Evolutionary conservation across 2,329 filamentous ascomycete species (phyloP).

Genomic region (Huntiella moniliformis): DNA sequence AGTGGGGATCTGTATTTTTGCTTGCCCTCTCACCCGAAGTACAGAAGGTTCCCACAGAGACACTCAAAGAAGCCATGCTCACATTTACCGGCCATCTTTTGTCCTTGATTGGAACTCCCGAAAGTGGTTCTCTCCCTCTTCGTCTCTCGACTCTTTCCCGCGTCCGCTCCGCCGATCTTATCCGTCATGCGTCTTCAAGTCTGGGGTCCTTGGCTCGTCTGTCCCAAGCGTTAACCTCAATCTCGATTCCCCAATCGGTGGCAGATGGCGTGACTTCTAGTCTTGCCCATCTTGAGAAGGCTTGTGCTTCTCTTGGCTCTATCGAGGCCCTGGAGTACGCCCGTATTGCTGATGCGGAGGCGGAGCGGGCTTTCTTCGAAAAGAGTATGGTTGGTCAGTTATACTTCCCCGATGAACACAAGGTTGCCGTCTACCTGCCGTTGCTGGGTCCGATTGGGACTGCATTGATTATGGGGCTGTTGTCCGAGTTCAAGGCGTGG

Average conservation of each 20-base stretch:
- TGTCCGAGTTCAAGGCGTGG: constrained; percentile 62
- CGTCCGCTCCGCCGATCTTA: constrained; percentile 67
- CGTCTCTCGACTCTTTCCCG: constrained; percentile 69
- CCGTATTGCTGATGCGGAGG: constrained; percentile 67
- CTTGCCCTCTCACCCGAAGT: constrained; percentile 28
- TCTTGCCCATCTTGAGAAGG: constrained; percentile 55
- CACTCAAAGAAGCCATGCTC: constrained; percentile 62
- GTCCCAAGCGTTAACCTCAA: constrained; percentile 65
- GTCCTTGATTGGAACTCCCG: constrained; percentile 68
- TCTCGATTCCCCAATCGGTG: constrained; percentile 75
- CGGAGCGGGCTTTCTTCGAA: constrained; percentile 91
- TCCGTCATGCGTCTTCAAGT: constrained; percentile 80
- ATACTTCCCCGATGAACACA: constrained; percentile 97
- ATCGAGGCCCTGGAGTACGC: constrained; percentile 59
- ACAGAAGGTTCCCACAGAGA: constrained; percentile 39
- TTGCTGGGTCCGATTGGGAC: constrained; percentile 80
- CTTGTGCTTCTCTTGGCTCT: constrained; percentile 52
- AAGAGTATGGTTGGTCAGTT: constrained; percentile 98
- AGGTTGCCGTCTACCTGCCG: constrained; percentile 87
- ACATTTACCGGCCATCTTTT: constrained; percentile 84
- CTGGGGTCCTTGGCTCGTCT: constrained; percentile 83
- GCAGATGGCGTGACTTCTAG: constrained; percentile 69
- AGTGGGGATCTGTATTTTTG: constrained; percentile 65
- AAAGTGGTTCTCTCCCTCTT: constrained; percentile 65
- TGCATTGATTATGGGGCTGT: constrained; percentile 61